Evolutionary conservation across 2,329 filamentous ascomycete species (phyloP).

Genomic region (Cordyceps cateniannulata): DNA sequence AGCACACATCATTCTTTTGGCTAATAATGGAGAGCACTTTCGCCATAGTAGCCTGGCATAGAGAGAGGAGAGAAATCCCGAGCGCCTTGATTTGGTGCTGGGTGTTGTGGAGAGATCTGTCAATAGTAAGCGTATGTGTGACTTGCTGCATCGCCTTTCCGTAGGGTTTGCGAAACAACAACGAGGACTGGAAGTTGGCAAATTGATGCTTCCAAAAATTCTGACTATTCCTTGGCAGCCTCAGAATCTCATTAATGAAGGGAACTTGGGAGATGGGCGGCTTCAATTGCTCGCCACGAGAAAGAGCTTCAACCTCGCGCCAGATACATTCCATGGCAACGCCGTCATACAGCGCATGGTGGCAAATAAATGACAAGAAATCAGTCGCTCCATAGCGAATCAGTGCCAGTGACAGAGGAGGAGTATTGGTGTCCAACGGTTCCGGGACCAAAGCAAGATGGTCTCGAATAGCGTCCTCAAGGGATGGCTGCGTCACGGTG

Average conservation of each 20-base stretch:
- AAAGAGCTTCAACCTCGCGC: conserved; percentile 59
- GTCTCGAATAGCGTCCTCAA: conserved; percentile 31
- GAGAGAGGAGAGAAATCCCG: conserved; percentile 56
- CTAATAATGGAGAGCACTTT: conserved; percentile 53
- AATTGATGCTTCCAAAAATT: conserved; percentile 62
- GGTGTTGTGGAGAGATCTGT: conserved; percentile 36
- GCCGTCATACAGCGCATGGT: conserved; percentile 85
- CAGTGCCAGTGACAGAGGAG: conserved; percentile 39
- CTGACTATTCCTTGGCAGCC: conserved; percentile 42
- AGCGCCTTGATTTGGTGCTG: conserved; percentile 44
- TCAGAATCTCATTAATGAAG: conserved; percentile 57
- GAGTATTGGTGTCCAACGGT: conserved; percentile 37
- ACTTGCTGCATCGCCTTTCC: conserved; percentile 22
- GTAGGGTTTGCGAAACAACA: conserved; percentile 20
- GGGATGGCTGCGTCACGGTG: conserved; percentile 22
- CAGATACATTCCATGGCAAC: conserved; percentile 66
- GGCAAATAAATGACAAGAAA: conserved; percentile 48
- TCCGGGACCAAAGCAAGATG: conserved; percentile 34
- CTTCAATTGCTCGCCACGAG: conserved; percentile 40
- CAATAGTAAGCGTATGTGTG: conserved; percentile 23
- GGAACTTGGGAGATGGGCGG: conserved; percentile 48
- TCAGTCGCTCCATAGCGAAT: conserved; percentile 25
- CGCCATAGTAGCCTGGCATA: conserved; percentile 69
- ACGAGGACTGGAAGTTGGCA: conserved; percentile 35
- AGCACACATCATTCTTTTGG: conserved; percentile 62